A percentile compares a stretch with the other conserved stretches of the same genome.
These are phyloP conservation scores for Cladosporium sp. DNA, from an alignment of 2,329 filamentous ascomycete genomes.

Conservation along the genomic window DNA sequence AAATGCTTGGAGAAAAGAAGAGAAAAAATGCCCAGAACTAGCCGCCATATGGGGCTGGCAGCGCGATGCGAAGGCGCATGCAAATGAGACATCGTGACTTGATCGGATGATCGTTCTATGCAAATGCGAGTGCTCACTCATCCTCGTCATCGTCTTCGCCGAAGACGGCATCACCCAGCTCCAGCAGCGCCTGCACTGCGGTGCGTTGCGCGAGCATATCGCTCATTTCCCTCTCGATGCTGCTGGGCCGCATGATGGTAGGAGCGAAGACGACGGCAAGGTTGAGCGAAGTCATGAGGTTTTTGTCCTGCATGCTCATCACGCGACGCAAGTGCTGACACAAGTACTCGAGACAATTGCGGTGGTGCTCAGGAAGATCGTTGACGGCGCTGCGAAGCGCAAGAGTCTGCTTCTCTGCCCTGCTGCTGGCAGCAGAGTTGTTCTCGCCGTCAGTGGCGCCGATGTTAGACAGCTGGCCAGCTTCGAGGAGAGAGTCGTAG, in stretches of 20 bases:
- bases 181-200: conserved; percentile 89
- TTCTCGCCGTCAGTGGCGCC: conserved; percentile 51
- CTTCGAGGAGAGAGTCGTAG: conserved; percentile 86
- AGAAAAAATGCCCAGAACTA: background rate
- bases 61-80: background rate
- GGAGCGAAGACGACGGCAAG: conserved; percentile 96
- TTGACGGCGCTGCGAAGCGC: conserved; percentile 74
- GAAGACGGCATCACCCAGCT: conserved; percentile 84
- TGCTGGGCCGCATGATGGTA: conserved; percentile 91
- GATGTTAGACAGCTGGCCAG: conserved; percentile 48
- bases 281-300: conserved; percentile 96
- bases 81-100: background rate
- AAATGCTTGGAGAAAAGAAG: background rate
- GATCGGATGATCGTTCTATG: background rate
- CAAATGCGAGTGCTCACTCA: conserved; percentile 4
- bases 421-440: conserved; percentile 76
- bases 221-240: conserved; percentile 89
- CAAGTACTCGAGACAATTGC: conserved; percentile 88
- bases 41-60: background rate
- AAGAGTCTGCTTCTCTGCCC: conserved; percentile 41
- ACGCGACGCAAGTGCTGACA: conserved; percentile 92
- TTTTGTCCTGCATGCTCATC: conserved; percentile 77
- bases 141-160: conserved; percentile 24
- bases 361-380: conserved; percentile 78
- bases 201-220: conserved; percentile 94